A percentile compares a stretch with the other conserved stretches of the same genome.
Evolutionary conservation across 2,329 filamentous ascomycete genomes (phyloP).

Genomic region (Mollisia scopiformis): DNA sequence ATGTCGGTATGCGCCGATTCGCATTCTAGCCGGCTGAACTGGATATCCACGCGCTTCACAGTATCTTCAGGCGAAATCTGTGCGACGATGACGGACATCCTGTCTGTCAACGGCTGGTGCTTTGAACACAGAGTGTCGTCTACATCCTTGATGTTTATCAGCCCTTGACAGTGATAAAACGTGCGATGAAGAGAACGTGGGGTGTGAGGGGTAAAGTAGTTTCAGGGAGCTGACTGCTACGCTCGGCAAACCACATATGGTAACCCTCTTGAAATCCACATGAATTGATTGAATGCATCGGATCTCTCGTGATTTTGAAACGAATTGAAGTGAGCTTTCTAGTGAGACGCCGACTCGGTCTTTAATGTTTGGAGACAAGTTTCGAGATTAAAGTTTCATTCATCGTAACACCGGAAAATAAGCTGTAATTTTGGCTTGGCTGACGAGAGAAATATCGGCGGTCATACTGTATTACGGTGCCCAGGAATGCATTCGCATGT

Average conservation of each 20-base stretch:
- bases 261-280: background rate
- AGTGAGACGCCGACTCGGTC: too few relatives aligned
- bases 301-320: background rate
- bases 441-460: too few relatives aligned
- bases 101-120: background rate
- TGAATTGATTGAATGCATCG: background rate
- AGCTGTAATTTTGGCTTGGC: too few relatives aligned
- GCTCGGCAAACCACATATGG: background rate
- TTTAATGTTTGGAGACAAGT: too few relatives aligned
- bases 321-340: background rate
- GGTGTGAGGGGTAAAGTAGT: background rate
- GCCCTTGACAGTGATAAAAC: background rate
- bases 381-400: too few relatives aligned
- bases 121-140: background rate
- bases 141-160: background rate
- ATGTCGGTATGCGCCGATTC: conserved; percentile 8
- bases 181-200: background rate
- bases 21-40: conserved; percentile 9
- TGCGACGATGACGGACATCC: background rate
- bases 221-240: background rate
- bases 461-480: too few relatives aligned
- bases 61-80: background rate
- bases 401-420: too few relatives aligned
- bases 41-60: background rate
- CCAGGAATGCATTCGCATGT: too few relatives aligned